phyloP scores from a whole-genome alignment of 2,329 filamentous ascomycete genomes.

The Calonectria henricotiae region DNA sequence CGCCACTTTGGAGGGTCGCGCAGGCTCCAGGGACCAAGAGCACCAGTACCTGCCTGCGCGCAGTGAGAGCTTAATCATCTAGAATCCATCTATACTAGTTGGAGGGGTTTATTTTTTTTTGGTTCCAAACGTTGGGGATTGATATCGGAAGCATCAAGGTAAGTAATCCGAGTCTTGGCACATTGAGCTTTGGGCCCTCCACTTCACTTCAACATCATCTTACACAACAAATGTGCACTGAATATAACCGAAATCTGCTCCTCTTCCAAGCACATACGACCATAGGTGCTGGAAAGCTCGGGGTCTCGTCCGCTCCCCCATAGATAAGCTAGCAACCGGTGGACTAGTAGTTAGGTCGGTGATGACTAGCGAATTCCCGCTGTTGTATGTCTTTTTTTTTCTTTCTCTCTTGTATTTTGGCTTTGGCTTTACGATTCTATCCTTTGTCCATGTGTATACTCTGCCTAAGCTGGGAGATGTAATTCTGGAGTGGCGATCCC shows the following conservation, averaged over 20 bases:
- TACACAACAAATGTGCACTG: neutral
- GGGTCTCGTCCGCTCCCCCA: slow-evolving; percentile 32
- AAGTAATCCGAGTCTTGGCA: neutral
- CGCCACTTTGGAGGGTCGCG: slow-evolving; percentile 61
- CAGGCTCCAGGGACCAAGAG: slow-evolving; percentile 34
- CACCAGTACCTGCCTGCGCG: slow-evolving; percentile 25
- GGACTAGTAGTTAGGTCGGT: slow-evolving; percentile 32
- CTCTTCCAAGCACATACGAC: slow-evolving; percentile 11
- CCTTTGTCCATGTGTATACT: neutral
- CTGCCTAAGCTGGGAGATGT: neutral
- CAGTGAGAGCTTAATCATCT: slow-evolving; percentile 1
- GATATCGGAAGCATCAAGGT: no score
- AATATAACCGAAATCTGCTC: neutral
- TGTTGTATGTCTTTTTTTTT: slow-evolving; percentile 31
- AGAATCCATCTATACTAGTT: no score
- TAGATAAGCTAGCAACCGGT: slow-evolving; percentile 32
- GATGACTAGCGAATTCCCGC: slow-evolving; percentile 32
- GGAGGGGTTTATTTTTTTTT: neutral
- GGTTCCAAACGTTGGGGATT: neutral
- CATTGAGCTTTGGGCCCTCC: neutral
- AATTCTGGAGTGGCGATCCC: neutral
- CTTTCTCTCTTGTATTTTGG: neutral
- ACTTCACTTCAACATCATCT: neutral
- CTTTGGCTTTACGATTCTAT: neutral
- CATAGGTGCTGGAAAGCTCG: slow-evolving; percentile 32